Evolutionary conservation across 2,329 filamentous ascomycete genomes (phyloP), one percentile per base, ranked within the genome.

Genomic region (Tolypocladium pustulatum): DNA sequence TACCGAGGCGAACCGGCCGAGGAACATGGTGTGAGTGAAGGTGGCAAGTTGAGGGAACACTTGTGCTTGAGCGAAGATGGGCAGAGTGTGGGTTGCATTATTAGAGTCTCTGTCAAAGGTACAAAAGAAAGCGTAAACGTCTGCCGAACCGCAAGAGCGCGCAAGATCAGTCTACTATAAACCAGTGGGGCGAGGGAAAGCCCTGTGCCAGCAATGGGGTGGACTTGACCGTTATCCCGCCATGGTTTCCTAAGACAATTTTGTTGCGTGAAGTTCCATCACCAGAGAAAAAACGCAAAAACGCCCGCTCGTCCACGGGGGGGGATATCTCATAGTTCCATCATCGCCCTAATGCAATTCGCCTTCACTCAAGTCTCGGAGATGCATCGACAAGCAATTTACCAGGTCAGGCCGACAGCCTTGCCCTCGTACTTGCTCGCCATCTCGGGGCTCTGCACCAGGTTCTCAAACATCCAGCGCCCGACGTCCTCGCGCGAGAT

Each of bases 181-280:
- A 20, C 17, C 49, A 34, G 13, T 61, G 69, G 73, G 72, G 74
- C 77, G 87, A 91, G 92, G 91, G 93, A 97, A 97, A 91, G 93
- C 93, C 93, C 91, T 97, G 92, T 94, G 85, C 81, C 85, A 83
- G 81, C 84, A 83, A 82, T 83, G 87, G 89, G 86, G 79, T 88
- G 84, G 84, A 90, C 90, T 93, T 95, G 74, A 93, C 80, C 87
- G 90, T 91, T 87, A 83, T 87, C 86, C 88, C 83, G 78, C 81
- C 75, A 68, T 66, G 64, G 63, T 67, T 59, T 67, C 61, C 61
- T 55, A 36, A 58, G 62, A 63, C 53, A 59, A 63, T 60, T 64
- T 66, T 63, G 67, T 66, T 64, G 64, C 64, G 60, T 9, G 9
- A 34, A 34, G 9, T 34, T 5, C 30, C 30, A n/a, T 13, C 20